These are phyloP conservation scores for Isabelozyma gotoi DNA, from an alignment of 805 yeast species.

Conservation along the genomic window DNA sequence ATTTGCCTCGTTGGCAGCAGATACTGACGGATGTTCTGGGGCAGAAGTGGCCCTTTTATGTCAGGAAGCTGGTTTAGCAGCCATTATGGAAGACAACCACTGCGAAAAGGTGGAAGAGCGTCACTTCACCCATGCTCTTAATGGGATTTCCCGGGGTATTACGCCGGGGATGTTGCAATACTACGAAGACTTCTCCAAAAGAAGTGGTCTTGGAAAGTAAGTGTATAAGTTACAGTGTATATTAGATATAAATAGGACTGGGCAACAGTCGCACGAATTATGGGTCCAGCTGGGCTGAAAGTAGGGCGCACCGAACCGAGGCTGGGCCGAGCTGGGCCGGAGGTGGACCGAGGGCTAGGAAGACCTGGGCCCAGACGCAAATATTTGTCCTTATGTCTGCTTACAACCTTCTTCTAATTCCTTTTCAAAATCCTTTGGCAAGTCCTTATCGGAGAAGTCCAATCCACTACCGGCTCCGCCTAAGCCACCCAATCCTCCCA, in stretches of 20 bases:
- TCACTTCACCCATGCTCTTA: constrained; percentile 74
- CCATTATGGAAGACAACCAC: constrained; percentile 75
- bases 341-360: too few relatives aligned
- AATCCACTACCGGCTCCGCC: constrained; percentile 34
- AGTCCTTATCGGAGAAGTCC: constrained; percentile 50
- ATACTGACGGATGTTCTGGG: constrained; percentile 92
- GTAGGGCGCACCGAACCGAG: too few relatives aligned
- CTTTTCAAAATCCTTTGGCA: constrained; percentile 52
- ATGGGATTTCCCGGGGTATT: constrained; percentile 67
- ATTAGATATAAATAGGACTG: too few relatives aligned
- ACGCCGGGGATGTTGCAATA: constrained; percentile 83
- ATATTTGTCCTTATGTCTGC: too few relatives aligned
- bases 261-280: too few relatives aligned
- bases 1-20: constrained; percentile 52
- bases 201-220: constrained; percentile 28
- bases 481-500: constrained; percentile 28
- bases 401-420: constrained; percentile 59
- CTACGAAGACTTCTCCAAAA: constrained; percentile 54
- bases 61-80: constrained; percentile 95
- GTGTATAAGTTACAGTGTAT: constrained; percentile 9
- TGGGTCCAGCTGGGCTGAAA: too few relatives aligned
- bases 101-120: constrained; percentile 52
- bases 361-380: too few relatives aligned
- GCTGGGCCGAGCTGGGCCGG: too few relatives aligned
- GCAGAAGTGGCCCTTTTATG: constrained; percentile 91